These are phyloP conservation scores for Talaromyces liani DNA, from an alignment of 495 filamentous ascomycete genomes.

Conservation along the genomic window DNA sequence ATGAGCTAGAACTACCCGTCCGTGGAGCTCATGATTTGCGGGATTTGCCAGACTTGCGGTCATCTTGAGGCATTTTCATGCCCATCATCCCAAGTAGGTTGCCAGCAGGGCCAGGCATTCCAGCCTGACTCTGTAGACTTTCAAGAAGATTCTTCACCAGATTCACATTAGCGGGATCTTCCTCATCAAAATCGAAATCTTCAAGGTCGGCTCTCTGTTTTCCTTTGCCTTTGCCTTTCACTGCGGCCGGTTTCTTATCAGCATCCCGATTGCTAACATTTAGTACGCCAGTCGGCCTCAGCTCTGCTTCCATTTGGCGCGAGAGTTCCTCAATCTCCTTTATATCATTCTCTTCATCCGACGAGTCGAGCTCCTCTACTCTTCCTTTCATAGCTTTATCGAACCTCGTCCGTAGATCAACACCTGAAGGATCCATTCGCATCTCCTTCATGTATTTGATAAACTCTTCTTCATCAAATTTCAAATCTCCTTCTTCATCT, in stretches of 20 bases:
- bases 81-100: conserved; percentile 85
- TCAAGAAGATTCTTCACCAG: conserved; percentile 88
- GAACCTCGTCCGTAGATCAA: conserved; percentile 19
- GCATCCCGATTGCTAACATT: conserved; percentile 45
- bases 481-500: conserved; percentile 68
- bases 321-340: conserved; percentile 67
- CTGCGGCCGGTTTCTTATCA: conserved; percentile 5
- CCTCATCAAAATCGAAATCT: conserved; percentile 29
- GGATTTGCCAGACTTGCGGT: conserved; percentile 24
- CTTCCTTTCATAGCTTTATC: conserved; percentile 21
- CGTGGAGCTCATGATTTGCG: neutral
- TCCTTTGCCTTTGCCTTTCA: conserved; percentile 15
- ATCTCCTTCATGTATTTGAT: conserved; percentile 86
- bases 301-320: conserved; percentile 72
- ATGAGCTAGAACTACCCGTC: neutral
- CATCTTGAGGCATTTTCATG: conserved; percentile 70
- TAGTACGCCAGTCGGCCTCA: conserved; percentile 69
- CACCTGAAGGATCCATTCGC: conserved; percentile 66
- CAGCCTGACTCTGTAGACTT: conserved; percentile 81
- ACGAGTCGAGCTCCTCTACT: conserved; percentile 40
- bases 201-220: conserved; percentile 17
- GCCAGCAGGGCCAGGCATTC: conserved; percentile 74
- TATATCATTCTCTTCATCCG: conserved; percentile 54
- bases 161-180: conserved; percentile 74
- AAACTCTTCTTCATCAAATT: conserved; percentile 82